Base-by-base conservation (phyloP, 2,329 filamentous ascomycete species). In the Fusarium pseudonygamai region DNA sequence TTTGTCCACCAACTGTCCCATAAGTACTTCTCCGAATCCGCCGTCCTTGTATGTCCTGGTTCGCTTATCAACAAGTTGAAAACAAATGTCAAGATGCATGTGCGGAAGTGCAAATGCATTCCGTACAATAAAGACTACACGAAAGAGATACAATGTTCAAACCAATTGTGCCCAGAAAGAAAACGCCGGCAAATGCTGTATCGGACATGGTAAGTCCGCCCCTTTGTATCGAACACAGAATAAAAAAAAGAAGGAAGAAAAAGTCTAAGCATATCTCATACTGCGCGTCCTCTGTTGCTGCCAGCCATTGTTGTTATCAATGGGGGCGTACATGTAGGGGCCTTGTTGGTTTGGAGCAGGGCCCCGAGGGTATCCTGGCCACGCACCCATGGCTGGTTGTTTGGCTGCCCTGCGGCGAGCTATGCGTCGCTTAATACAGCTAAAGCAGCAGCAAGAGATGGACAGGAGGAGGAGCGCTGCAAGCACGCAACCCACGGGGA, bases 401-500 rank as follows among this genome's bases (percentile, higher is more conserved):
- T 79, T 81, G 39, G 75, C 65, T 37, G 68, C 67, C 52, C 70
- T 78, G 50, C 77, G 71, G n/a, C 73, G 74, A 52, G 71, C 61
- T 12, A 69, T 57, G 28, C 75, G 72, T 22, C 78, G 76, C n/a
- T 79, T 69, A 70, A 81, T 75, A 77, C 77, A 88, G 75, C 86
- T 87, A 67, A 87, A 83, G 76, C 91, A 87, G 83, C 94, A 97
- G 78, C 87, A 88, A 16, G 92, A 74, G 57, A 98, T 84, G 39
- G 88, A 86, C 50, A 97, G 80, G 24, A 97, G 78, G 11, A 97
- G 77, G 11, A 98, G 85, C 12, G 88, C 90, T 53, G 94, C 96
- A 22, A 97, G 85, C 16, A 90, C 92, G 52, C 86, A 85, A 10
- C 88, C 89, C 16, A 98, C 85, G 30, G 93, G 95, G 72, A 98